Conservation (phyloP, 2,329 filamentous ascomycete genomes). For the Fusarium nanum region DNA sequence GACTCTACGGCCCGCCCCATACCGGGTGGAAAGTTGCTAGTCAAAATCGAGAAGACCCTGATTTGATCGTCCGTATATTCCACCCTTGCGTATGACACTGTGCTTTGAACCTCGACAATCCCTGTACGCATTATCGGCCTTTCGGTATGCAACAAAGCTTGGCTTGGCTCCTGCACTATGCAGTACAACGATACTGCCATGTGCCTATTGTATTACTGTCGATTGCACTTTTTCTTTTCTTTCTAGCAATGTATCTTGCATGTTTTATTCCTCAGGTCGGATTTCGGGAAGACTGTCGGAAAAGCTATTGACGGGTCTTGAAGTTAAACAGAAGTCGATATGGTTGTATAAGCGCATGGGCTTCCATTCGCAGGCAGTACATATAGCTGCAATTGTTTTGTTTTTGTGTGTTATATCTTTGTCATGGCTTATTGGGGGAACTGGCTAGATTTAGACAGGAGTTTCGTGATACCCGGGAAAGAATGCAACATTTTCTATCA, state of each 20-base stretch:
- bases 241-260: not conserved
- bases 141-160: conserved; percentile 5
- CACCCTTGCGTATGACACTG: not conserved
- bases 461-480: conserved; percentile 38
- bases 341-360: not conserved
- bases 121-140: not conserved
- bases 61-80: conserved; percentile 43
- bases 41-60: conserved; percentile 63
- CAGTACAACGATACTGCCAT: not conserved
- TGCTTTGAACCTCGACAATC: not conserved
- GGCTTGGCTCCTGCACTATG: not conserved
- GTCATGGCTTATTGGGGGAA: not conserved
- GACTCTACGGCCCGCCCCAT: conserved; percentile 59
- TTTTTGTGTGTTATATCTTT: not conserved
- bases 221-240: not conserved
- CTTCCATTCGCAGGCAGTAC: not conserved
- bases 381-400: not conserved
- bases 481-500: conserved; percentile 14
- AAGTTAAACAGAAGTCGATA: not conserved
- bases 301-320: not conserved
- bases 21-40: conserved; percentile 61
- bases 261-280: not conserved
- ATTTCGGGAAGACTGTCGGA: not conserved
- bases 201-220: not conserved
- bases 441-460: conserved; percentile 38